Evolutionary conservation across 495 filamentous ascomycete genomes (phyloP), one percentile per base, ranked within the genome.

Genomic region (Penicillium antarcticum): DNA sequence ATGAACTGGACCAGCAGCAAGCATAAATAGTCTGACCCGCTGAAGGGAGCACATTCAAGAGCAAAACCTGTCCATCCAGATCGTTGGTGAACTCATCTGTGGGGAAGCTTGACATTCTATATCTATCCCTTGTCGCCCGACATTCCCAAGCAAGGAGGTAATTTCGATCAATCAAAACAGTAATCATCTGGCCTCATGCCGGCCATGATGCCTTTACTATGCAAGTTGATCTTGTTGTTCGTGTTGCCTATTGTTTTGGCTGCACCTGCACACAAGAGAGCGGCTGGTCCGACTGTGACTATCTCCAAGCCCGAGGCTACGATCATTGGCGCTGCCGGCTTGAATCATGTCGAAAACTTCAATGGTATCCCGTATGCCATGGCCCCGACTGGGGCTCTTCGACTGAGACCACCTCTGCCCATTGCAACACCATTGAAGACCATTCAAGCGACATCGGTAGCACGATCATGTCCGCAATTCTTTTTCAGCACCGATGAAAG

Each of bases 351-450:
- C 7, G 81, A 84, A 11, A 57, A 60, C 37, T 88, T 86, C 59
- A 80, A 83, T 45, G 83, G 81, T 1, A 78, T 89, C 10, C 85
- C 86, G 1, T 88, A 81, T 57, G 85, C 85, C 5, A 73, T 84
- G 48, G 74, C 79, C 5, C 85, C 86, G 1, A 74, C 76, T 1
- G 81, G 77, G 0, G 57, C 74, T 2, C 74, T 84, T 35, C 75
- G 85, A 5, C 79, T 89, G 57, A 80, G 79, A 40, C 66, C 76
- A 14, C 83, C 86, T 0, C 77, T 81, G 62, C 60, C 79, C 1
- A 49, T 87, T 0, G 70, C 78, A 42, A 54, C 69, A 1, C 58
- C 73, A 5, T 62, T 81, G 9, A 80, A 79, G 1, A 76, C 66
- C 8, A 65, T 81, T 34, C 61, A 82, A 56, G 83, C 79, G 2